These are phyloP conservation scores for Rhynchosporium agropyri DNA, from an alignment of 2,329 filamentous ascomycete genomes.

Conservation along the genomic window DNA sequence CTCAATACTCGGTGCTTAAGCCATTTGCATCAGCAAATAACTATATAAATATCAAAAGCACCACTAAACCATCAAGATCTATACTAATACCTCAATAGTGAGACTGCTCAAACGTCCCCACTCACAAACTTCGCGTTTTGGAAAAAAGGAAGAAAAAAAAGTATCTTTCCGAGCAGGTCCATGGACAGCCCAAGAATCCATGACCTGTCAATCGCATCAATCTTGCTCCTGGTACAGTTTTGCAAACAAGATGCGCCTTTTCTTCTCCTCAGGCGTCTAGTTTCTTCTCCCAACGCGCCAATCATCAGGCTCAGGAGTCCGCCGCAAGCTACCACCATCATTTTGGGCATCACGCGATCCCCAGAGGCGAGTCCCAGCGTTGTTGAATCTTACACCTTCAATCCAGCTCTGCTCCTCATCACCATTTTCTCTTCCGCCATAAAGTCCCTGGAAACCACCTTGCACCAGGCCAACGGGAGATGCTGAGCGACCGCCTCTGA, in stretches of 20 bases:
- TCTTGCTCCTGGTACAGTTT: neutral
- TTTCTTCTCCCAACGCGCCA: slow-evolving; percentile 29
- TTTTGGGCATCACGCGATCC: slow-evolving; percentile 28
- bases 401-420: slow-evolving; percentile 45
- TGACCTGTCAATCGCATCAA: too few species aligned
- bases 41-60: too few species aligned
- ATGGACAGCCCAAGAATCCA: too few species aligned
- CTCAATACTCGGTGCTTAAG: too few species aligned
- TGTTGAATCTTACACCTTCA: slow-evolving; percentile 43
- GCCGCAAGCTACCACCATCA: slow-evolving; percentile 30
- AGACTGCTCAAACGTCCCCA: too few species aligned
- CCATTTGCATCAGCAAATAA: too few species aligned
- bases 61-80: too few species aligned
- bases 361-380: slow-evolving; percentile 36
- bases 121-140: too few species aligned
- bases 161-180: too few species aligned
- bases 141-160: too few species aligned
- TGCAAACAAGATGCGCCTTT: neutral
- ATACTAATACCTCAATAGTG: too few species aligned
- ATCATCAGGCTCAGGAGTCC: slow-evolving; percentile 36
- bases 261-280: neutral
- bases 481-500: slow-evolving; percentile 36
- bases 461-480: slow-evolving; percentile 47
- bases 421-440: slow-evolving; percentile 53
- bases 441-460: slow-evolving; percentile 51